Evolutionary conservation across 139 green algal genomes (phyloP), one percentile per base, ranked within the genome.

Genomic region (Spirogloea muscicola): DNA sequence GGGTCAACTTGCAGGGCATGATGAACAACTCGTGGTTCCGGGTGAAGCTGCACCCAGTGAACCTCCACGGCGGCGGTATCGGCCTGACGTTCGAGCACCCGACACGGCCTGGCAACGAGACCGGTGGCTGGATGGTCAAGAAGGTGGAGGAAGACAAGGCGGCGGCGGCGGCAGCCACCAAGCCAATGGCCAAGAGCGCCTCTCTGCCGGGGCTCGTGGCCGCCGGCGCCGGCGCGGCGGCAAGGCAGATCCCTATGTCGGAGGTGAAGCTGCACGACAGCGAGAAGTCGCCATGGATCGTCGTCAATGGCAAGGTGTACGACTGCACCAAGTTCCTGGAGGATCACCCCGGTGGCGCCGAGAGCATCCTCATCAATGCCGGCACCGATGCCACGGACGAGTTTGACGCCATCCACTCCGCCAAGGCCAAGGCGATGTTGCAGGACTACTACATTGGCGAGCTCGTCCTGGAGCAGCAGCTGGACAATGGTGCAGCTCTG

Each of bases 21-120:
- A 90, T 96, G 85, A 97, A 97, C 90, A 98, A 97, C 86, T 91
- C 85, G 80, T 85, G 89, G 67, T 97, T 89, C 82, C 72, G 83
- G 33, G 49, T 84, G 16, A 79, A 80, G 39, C 37, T 80, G 3
- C 38, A 80, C 68, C 52, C 80, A 58, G 60, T 49, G 39, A 4
- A 39, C 21, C 59, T 31, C 5, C 1, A 5, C 4, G 62, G 84
- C 2, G 82, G 68, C 5, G 40, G n/a, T 25, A 49, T 81, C 43
- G 71, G 51, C 44, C 77, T 94, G 27, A 76, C 79, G 42, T 94
- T 94, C 84, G 89, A 94, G 82, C 90, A 95, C 85, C 90, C 87
- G 13, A 91, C 87, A 2, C 63, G 86, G 16, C 83, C 87, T 4
- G 87, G 79, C 49, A 10, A 51, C 36, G 37, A 76, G 42, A 81